Evolutionary conservation across 106 monocot species (phyloP).

Genomic region (Apostasia shenzhenica): DNA sequence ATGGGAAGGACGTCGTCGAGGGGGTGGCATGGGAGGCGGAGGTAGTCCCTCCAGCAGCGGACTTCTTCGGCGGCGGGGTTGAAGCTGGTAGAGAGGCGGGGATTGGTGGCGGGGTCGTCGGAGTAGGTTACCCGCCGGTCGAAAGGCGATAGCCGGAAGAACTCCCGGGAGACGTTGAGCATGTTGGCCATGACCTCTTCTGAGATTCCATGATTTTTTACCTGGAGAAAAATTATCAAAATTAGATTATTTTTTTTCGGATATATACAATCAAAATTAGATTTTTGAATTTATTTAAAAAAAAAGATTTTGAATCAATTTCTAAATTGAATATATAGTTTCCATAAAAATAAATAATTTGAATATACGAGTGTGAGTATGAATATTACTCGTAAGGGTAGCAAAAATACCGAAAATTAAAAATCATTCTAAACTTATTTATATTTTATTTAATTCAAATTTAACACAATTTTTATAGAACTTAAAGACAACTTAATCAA

Average conservation of each 20-base stretch:
- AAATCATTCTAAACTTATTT: too few relatives aligned
- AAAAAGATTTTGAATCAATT: too few relatives aligned
- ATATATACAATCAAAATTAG: too few relatives aligned
- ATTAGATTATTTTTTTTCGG: not conserved
- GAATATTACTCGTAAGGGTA: too few relatives aligned
- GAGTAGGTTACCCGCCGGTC: conserved; percentile 64
- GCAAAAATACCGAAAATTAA: too few relatives aligned
- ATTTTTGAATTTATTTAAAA: too few relatives aligned
- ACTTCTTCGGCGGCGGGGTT: conserved; percentile 66
- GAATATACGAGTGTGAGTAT: too few relatives aligned
- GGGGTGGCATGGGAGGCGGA: conserved; percentile 80
- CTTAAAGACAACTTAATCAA: too few relatives aligned
- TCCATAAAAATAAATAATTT: too few relatives aligned
- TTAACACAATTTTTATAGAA: too few relatives aligned
- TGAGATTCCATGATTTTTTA: conserved; percentile 51
- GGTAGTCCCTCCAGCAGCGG: conserved; percentile 74
- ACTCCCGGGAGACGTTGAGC: conserved; percentile 31
- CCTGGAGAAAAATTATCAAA: conserved; percentile 2
- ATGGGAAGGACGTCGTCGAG: conserved; percentile 49
- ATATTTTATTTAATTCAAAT: too few relatives aligned
- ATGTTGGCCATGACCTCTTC: conserved; percentile 19
- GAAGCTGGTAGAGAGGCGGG: conserved; percentile 82
- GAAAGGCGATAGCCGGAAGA: conserved; percentile 53
- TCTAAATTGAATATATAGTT: too few relatives aligned
- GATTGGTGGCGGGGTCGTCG: conserved; percentile 60